Evolutionary conservation across 2,329 filamentous ascomycete genomes (phyloP), one percentile per base, ranked within the genome.

Genomic region (Harringtonia aguacate): DNA sequence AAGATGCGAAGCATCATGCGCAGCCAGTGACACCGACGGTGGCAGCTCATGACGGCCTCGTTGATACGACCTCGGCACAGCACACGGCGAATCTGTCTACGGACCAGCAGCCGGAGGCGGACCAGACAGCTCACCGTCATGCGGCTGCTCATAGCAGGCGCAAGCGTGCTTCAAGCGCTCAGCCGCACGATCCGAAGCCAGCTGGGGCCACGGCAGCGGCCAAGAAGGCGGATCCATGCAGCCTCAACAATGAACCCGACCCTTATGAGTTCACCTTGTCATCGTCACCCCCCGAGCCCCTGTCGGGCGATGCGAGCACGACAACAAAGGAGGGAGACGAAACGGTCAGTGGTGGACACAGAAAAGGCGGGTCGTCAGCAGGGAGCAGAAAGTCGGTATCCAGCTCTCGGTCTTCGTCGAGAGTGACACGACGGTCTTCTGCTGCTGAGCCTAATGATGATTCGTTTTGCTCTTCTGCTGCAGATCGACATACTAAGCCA

Each of bases 241-340:
- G 18, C n/a, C 12, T 36, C 17, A 22, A 15, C 22, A 3, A 27
- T 28, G 3, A 28, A 27, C 4, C n/a, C 40, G 75, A 79, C 51
- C 62, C 76, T 8, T 78, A 79, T 49, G 73, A 78, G 44, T 76
- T 79, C 50, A 63, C 63, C 8, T 64, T 61, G 46, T 67, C 68
- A 3, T 72, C 73, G 4, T 69, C 73, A 6, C 69, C 70, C 1
- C 49, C 45, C 14, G 22, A 17, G 20, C 22, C 39, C n/a, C 46
- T 24, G 14, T 38, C 46, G 41, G 41, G 60, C 30, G 50, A 50
- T 18, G 17, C 44, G 4, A 38, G 20, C 15, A 33, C 10, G 17
- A 13, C 34, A 18, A 14, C 31, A 8, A 31, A 34, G 28, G 17
- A 36, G 10, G 44, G 39, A 12, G 37, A 39, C 15, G n/a, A n/a